Conservation (phyloP, 2,329 filamentous ascomycete species). For the Diaporthe amygdali region DNA sequence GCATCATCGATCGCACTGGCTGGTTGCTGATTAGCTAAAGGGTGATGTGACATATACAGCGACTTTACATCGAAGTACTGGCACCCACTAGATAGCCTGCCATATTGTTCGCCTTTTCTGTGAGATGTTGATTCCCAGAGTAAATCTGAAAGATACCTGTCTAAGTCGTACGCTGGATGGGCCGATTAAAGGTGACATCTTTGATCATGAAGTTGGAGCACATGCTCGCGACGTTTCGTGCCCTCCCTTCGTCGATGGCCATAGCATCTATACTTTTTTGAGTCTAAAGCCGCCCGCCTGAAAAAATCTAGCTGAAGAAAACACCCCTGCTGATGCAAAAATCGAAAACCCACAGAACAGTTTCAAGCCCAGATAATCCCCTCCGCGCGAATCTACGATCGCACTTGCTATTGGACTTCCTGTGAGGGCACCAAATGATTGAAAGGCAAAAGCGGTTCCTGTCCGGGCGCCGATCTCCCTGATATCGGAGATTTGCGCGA, state of each 20-base stretch:
- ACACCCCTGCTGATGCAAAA: background rate
- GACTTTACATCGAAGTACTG: too few species aligned
- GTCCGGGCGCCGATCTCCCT: conserved; percentile 72
- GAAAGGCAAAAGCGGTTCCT: conserved; percentile 66
- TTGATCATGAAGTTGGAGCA: background rate
- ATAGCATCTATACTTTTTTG: background rate
- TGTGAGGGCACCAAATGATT: conserved; percentile 68
- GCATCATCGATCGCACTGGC: too few species aligned
- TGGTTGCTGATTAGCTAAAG: too few species aligned
- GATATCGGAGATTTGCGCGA: conserved; percentile 75
- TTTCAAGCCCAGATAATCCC: background rate
- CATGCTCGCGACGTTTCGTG: background rate
- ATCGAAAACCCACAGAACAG: background rate
- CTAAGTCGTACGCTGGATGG: too few species aligned
- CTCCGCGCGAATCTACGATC: conserved; percentile 44
- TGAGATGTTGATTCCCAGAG: too few species aligned
- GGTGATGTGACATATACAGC: too few species aligned
- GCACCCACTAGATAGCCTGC: too few species aligned
- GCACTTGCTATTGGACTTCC: conserved; percentile 73
- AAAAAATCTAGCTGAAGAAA: background rate
- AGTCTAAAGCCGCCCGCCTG: background rate
- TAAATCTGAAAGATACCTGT: too few species aligned
- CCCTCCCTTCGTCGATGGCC: background rate
- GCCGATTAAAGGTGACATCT: too few species aligned
- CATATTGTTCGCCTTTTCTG: too few species aligned